phyloP scores from a whole-genome alignment of 2,329 filamentous ascomycete genomes.

The Whalleya microplaca region DNA sequence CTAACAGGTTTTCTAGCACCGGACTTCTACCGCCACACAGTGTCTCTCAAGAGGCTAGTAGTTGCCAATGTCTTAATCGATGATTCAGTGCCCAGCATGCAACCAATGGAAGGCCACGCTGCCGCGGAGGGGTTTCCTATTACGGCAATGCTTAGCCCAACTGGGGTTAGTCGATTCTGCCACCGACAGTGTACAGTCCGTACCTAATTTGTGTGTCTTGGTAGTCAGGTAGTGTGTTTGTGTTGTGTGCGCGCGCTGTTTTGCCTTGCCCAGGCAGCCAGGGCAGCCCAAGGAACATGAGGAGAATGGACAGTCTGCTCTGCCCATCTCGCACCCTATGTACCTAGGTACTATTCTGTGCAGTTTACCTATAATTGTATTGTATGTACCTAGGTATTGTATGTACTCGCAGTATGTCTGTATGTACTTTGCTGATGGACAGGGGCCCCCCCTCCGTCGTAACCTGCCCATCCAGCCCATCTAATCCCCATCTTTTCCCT shows the following conservation, averaged over 20 bases:
- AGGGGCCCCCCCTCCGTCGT: conserved; percentile 5
- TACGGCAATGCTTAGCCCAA: conserved; percentile 22
- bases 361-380: too few species aligned
- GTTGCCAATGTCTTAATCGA: conserved; percentile 14
- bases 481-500: conserved; percentile 23
- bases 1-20: not conserved
- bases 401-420: too few species aligned
- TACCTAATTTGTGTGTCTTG: not conserved
- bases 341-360: too few species aligned
- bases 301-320: too few species aligned
- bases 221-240: conserved; percentile 5
- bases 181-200: conserved; percentile 21
- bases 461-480: conserved; percentile 5
- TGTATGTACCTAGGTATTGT: too few species aligned
- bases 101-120: conserved; percentile 21
- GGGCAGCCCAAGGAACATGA: too few species aligned
- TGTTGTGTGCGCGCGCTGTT: conserved; percentile 3
- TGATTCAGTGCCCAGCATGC: conserved; percentile 14
- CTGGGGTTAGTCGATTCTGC: conserved; percentile 23
- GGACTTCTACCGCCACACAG: not conserved
- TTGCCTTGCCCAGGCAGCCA: not conserved
- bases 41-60: conserved; percentile 17
- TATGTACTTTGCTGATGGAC: not conserved
- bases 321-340: too few species aligned
- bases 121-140: conserved; percentile 21